Evolutionary conservation across 108 stramenopile genomes (phyloP).

Genomic region (Cyclotella choctawhatcheeana): DNA sequence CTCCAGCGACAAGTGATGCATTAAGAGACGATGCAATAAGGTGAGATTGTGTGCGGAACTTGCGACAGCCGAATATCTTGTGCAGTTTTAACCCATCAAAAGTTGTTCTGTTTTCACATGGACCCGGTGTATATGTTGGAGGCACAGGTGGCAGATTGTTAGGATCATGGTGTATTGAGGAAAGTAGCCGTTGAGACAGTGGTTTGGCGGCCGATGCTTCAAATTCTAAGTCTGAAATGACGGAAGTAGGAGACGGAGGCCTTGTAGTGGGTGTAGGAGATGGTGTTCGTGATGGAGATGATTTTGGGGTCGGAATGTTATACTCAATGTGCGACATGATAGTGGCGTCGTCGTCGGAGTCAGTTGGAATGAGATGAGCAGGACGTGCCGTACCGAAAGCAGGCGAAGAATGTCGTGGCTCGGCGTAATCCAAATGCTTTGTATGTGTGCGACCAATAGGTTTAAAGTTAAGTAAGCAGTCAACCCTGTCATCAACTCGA

Average conservation of each 20-base stretch:
- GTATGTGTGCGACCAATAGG: not conserved
- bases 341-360: not conserved
- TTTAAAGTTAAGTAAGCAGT: conserved; percentile 6
- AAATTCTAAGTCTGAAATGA: not conserved
- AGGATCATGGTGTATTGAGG: not conserved
- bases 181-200: not conserved
- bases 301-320: too few relatives aligned
- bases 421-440: not conserved
- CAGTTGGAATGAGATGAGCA: not conserved
- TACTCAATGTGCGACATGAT: too few relatives aligned
- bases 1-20: not conserved
- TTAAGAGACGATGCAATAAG: not conserved
- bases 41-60: not conserved
- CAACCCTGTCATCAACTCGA: not conserved
- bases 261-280: not conserved
- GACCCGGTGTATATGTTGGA: not conserved
- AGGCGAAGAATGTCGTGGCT: not conserved
- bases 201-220: not conserved
- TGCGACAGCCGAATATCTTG: not conserved
- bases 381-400: too few relatives aligned
- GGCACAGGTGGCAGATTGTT: not conserved
- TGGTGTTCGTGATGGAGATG: not conserved
- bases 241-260: not conserved
- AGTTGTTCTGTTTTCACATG: not conserved
- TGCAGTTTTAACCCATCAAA: not conserved